These are phyloP conservation scores for Boechera divaricarpa DNA, from an alignment of 345 rosid genomes.

Conservation along the genomic window DNA sequence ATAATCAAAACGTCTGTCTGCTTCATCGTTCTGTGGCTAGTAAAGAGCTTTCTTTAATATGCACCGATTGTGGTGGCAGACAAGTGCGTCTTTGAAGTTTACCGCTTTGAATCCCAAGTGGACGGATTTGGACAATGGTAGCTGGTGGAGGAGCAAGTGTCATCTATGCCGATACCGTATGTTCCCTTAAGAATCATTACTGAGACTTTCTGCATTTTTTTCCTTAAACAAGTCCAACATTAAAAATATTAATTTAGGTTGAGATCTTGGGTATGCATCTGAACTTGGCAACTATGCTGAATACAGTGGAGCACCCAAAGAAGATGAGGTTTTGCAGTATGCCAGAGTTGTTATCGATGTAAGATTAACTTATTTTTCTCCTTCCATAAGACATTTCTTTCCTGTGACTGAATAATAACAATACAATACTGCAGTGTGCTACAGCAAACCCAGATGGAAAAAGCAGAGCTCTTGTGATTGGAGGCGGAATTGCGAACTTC, in stretches of 20 bases:
- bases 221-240: neutral
- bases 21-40: conserved; percentile 2
- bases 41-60: neutral
- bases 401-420: neutral
- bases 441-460: conserved; percentile 87
- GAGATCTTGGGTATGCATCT: conserved; percentile 93
- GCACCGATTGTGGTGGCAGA: conserved; percentile 51
- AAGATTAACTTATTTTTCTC: neutral
- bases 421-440: conserved; percentile 70
- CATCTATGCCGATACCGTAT: conserved; percentile 90
- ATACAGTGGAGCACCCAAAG: conserved; percentile 98
- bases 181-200: conserved; percentile 33
- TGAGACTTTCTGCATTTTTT: conserved; percentile 16
- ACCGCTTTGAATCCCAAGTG: conserved; percentile 92
- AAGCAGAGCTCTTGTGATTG: conserved; percentile 89
- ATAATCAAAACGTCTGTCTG: neutral
- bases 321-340: conserved; percentile 94
- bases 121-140: conserved; percentile 95
- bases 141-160: conserved; percentile 99
- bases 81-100: conserved; percentile 96
- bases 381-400: neutral
- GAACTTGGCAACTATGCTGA: conserved; percentile 96
- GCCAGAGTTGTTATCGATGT: conserved; percentile 97
- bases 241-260: conserved; percentile 52
- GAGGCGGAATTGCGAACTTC: conserved; percentile 99